Evolutionary conservation across 148 eudicot species (phyloP).

Genomic region (Gaultheria prostrata): DNA sequence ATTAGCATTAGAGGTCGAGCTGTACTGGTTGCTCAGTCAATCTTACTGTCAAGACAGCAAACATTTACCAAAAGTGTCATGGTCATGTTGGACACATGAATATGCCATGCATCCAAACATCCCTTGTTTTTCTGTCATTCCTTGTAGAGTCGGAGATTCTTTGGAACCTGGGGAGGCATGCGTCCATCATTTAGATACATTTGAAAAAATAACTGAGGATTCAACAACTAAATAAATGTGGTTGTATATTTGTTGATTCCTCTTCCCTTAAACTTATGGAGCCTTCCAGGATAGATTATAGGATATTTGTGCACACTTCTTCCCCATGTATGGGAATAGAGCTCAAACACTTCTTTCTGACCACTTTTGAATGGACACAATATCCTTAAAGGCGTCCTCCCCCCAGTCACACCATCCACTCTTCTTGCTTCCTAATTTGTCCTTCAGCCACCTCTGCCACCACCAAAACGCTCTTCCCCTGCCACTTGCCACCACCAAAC

Average conservation of each 20-base stretch:
- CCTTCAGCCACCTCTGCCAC: too few relatives aligned
- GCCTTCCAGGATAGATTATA: background rate
- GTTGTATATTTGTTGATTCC: background rate
- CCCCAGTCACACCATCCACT: too few relatives aligned
- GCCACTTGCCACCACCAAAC: too few relatives aligned
- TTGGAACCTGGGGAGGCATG: background rate
- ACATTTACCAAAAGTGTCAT: background rate
- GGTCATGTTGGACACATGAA: background rate
- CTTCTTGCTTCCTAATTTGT: too few relatives aligned
- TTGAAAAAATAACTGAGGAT: background rate
- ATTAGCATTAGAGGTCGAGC: background rate
- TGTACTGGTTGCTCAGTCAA: conserved; percentile 7
- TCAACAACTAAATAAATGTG: background rate
- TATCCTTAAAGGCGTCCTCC: background rate
- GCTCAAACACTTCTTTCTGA: background rate
- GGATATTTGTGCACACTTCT: background rate
- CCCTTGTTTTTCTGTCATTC: background rate
- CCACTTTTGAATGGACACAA: background rate
- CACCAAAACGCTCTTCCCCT: too few relatives aligned
- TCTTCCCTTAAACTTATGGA: background rate
- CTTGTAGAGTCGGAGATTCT: background rate
- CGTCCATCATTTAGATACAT: background rate
- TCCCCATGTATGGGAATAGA: background rate
- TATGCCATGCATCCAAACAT: background rate
- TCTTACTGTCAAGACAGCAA: background rate